A percentile compares a stretch with the other conserved stretches of the same genome.
These are phyloP conservation scores for Kodamaea fukazawae DNA, from an alignment of 805 yeast species.

Conservation along the genomic window DNA sequence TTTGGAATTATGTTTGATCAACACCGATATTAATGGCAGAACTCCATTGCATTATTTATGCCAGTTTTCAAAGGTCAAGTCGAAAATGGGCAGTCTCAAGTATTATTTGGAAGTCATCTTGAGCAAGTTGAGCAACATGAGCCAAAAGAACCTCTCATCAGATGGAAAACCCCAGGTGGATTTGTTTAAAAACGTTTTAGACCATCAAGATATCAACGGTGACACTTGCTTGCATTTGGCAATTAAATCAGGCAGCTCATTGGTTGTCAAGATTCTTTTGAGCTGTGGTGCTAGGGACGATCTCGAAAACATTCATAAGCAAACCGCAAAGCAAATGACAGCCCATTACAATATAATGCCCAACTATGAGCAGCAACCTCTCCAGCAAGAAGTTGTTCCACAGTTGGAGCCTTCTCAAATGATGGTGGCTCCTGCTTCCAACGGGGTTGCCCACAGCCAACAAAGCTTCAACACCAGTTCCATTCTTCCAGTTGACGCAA, in stretches of 20 bases:
- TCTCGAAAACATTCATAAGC: slow-evolving; percentile 39
- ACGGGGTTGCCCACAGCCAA: neutral
- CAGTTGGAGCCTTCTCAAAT: slow-evolving; percentile 11
- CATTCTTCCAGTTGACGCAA: neutral
- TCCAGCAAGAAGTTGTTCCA: slow-evolving; percentile 1
- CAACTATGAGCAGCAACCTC: slow-evolving; percentile 5
- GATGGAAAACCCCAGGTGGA: slow-evolving; percentile 42
- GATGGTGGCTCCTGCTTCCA: neutral
- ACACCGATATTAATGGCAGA: slow-evolving; percentile 67
- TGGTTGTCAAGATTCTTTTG: slow-evolving; percentile 74
- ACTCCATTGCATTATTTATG: slow-evolving; percentile 88
- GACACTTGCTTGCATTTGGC: slow-evolving; percentile 86
- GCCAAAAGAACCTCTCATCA: slow-evolving; percentile 35
- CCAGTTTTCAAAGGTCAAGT: slow-evolving; percentile 58
- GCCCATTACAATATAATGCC: slow-evolving; percentile 36
- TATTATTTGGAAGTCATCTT: slow-evolving; percentile 78
- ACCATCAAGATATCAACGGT: slow-evolving; percentile 79
- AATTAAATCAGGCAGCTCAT: slow-evolving; percentile 59
- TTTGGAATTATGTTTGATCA: slow-evolving; percentile 72
- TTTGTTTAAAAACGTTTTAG: slow-evolving; percentile 57
- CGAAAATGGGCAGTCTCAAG: slow-evolving; percentile 73
- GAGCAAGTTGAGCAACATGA: slow-evolving; percentile 59
- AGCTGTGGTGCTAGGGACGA: slow-evolving; percentile 80
- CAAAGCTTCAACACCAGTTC: neutral
- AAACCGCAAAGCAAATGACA: slow-evolving; percentile 44